phyloP scores from a whole-genome alignment of 2,329 filamentous ascomycete genomes.

The Celoporthe dispersa region DNA sequence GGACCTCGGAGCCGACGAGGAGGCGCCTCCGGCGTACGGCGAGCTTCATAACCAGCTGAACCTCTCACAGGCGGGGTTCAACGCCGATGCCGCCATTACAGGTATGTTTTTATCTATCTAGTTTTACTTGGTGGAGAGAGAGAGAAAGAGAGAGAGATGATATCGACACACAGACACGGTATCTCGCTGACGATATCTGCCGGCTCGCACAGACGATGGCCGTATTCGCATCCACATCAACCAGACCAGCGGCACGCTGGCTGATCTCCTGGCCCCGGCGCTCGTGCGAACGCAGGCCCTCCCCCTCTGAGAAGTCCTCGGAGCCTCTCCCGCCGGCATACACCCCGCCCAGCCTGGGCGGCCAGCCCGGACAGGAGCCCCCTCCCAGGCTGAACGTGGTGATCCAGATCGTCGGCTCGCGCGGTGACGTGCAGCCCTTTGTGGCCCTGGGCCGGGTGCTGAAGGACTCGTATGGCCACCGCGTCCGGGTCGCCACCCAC shows the following conservation, averaged over 20 bases:
- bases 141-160: too few relatives aligned
- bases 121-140: not conserved
- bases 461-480: conserved; percentile 68
- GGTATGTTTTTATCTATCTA: too few relatives aligned
- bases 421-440: conserved; percentile 79
- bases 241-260: conserved; percentile 68
- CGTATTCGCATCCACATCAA: conserved; percentile 81
- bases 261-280: conserved; percentile 69
- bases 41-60: conserved; percentile 59
- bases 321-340: conserved; percentile 67
- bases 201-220: conserved; percentile 64
- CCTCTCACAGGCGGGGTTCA: conserved; percentile 65
- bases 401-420: conserved; percentile 75
- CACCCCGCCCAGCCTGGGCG: conserved; percentile 73
- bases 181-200: conserved; percentile 12
- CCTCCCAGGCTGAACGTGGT: conserved; percentile 70
- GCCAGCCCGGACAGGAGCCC: conserved; percentile 59
- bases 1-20: conserved; percentile 45
- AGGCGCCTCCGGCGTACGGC: conserved; percentile 63
- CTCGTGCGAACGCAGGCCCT: conserved; percentile 59
- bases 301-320: conserved; percentile 42
- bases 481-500: conserved; percentile 76
- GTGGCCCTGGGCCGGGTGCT: conserved; percentile 70
- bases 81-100: conserved; percentile 64
- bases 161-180: not conserved